phyloP scores from a whole-genome alignment of 2,329 filamentous ascomycete species.

The Epichloe sp. region DNA sequence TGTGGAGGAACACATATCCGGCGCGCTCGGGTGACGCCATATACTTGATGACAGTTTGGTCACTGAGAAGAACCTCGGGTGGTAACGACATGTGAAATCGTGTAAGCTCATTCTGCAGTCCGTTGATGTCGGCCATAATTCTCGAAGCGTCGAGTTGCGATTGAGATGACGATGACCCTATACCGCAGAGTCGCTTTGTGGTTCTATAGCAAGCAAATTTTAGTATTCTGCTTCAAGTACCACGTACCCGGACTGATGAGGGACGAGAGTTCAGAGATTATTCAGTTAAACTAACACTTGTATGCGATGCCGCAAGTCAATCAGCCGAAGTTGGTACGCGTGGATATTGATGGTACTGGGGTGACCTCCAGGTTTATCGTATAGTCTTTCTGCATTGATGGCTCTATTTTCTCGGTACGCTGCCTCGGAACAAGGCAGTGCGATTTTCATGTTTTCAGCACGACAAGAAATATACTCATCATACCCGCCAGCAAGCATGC shows the following conservation, averaged over 20 bases:
- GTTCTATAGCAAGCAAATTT: slow-evolving; percentile 9
- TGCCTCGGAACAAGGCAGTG: slow-evolving; percentile 22
- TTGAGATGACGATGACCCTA: slow-evolving; percentile 8
- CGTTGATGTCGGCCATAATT: slow-evolving; percentile 24
- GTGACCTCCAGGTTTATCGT: slow-evolving; percentile 15
- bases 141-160: slow-evolving; percentile 21
- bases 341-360: slow-evolving; percentile 18
- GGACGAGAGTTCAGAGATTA: neutral
- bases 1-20: slow-evolving; percentile 25
- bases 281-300: slow-evolving; percentile 16
- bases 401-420: slow-evolving; percentile 19
- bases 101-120: slow-evolving; percentile 25
- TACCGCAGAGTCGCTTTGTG: slow-evolving; percentile 14
- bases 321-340: slow-evolving; percentile 22
- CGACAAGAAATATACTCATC: slow-evolving; percentile 26
- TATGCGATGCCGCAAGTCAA: slow-evolving; percentile 24
- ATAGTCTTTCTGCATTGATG: slow-evolving; percentile 18
- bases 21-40: slow-evolving; percentile 18
- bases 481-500: slow-evolving; percentile 25
- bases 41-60: slow-evolving; percentile 20
- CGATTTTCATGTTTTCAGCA: slow-evolving; percentile 25
- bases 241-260: neutral
- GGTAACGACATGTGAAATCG: slow-evolving; percentile 23
- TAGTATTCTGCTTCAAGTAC: neutral
- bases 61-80: slow-evolving; percentile 19